These are phyloP conservation scores for Aspergillus baeticus DNA, from an alignment of 495 filamentous ascomycete species.

Conservation along the genomic window DNA sequence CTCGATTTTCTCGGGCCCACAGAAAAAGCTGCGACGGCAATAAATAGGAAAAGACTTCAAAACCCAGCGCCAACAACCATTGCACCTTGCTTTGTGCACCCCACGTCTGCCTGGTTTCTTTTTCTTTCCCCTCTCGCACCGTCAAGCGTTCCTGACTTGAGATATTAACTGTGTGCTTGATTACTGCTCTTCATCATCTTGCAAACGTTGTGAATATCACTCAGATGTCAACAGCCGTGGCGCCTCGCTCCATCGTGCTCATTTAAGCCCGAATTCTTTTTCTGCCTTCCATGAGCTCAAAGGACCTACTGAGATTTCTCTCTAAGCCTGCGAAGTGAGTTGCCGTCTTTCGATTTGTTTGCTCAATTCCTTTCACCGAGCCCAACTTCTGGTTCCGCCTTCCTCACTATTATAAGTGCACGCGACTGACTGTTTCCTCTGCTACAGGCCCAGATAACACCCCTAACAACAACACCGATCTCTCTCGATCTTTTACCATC, in stretches of 20 bases:
- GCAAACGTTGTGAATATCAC: neutral
- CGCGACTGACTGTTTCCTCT: constrained; percentile 6
- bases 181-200: neutral
- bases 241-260: constrained; percentile 37
- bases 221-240: constrained; percentile 43
- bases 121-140: neutral
- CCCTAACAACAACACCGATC: constrained; percentile 23
- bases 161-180: neutral
- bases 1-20: constrained; percentile 12
- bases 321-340: constrained; percentile 94
- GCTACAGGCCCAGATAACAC: constrained; percentile 89
- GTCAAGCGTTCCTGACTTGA: constrained; percentile 3
- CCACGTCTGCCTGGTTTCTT: constrained; percentile 11
- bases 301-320: constrained; percentile 90
- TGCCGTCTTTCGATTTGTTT: neutral
- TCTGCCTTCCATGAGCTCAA: constrained; percentile 79
- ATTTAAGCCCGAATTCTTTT: constrained; percentile 32
- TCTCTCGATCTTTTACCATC: constrained; percentile 8
- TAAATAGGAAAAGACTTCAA: constrained; percentile 8
- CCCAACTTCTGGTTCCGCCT: constrained; percentile 2
- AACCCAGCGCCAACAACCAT: constrained; percentile 2
- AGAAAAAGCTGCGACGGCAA: neutral
- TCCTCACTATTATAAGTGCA: neutral
- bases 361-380: constrained; percentile 11
- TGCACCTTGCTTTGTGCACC: constrained; percentile 1